Conservation (phyloP, 169 alveolate genomes). For the Cardiosporidium cionae region DNA sequence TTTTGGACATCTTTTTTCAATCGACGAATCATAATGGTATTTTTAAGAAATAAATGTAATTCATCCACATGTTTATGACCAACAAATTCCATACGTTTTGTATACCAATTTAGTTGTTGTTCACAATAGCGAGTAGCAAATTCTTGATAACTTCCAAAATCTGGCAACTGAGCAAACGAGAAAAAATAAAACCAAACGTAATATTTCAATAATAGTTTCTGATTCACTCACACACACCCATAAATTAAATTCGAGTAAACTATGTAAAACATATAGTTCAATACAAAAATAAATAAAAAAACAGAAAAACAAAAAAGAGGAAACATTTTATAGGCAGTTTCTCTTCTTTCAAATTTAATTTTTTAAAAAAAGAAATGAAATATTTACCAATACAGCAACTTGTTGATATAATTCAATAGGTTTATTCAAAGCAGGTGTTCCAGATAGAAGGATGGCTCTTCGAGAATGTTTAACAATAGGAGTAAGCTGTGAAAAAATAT, state of each 20-base stretch:
- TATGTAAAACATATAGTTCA: no score
- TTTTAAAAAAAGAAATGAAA: no score
- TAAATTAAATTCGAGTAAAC: no score
- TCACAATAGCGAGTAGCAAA: conserved; percentile 56
- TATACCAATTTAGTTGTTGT: conserved; percentile 8
- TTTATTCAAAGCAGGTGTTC: conserved; percentile 86
- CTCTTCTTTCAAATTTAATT: no score
- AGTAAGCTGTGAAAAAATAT: conserved; percentile 41
- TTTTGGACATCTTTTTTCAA: conserved; percentile 84
- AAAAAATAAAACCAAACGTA: no score
- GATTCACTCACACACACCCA: no score
- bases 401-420: conserved; percentile 87
- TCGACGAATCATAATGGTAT: conserved; percentile 80
- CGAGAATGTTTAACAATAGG: conserved; percentile 82
- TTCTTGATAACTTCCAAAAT: conserved; percentile 48
- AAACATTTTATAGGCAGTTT: no score
- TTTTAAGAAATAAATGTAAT: conserved; percentile 44
- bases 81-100: conserved; percentile 46
- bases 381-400: conserved; percentile 51
- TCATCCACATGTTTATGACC: conserved; percentile 72
- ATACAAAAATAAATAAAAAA: no score
- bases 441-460: conserved; percentile 79
- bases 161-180: conserved; percentile 24
- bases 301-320: no score
- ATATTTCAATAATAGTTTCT: no score